Base-by-base conservation (phyloP, 257 asterid genomes). In the Apocynum venetum region DNA sequence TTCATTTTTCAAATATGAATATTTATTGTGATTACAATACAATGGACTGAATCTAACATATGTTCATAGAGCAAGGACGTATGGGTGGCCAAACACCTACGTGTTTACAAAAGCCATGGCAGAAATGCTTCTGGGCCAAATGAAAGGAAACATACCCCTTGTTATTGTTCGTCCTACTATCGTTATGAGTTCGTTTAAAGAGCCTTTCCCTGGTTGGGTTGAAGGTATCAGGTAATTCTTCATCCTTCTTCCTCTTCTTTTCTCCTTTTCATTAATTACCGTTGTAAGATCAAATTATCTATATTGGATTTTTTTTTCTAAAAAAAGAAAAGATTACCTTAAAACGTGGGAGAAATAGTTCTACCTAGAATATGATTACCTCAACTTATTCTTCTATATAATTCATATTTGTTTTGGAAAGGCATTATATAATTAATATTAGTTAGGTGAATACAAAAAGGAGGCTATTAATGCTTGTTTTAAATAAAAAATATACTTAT, bases 61-160 rank as follows among this genome's bases (percentile, higher is more conserved):
- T 14, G 4, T 38, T 20, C 11, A 17, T 6, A 92, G 97, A 60
- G 93, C 98, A 73, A 89, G 88, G 78, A 84, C 78, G 17, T 86
- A 63, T 77, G 98, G 97, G 79, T 93, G 98, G 98, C 94, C 98
- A 73, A 92, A 94, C 68, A 89, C 97, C 0, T 92, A 92, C 66
- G 92, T 88, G 6, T 92, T 92, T 82, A 88, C 97, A 2, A 94
- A 94, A 73, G 94, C 94, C 11, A 86, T 94, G 96, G 98, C 89
- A 48, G 98, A 94, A 80, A 94, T 94, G 97, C 5, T 89, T 70
- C 40, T 94, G 65, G 89, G 80, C 0, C 61, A 87, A 35, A 55
- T 71, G 51, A 90, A 80, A 76, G 89, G 76, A 53, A 78, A 84
- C 49, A 52, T 82, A 2, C 91, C 94, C 74, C 85, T 90, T 36